Evolutionary conservation across 179 eudicot genomes (phyloP).

Genomic region (Carnegiea gigantea): DNA sequence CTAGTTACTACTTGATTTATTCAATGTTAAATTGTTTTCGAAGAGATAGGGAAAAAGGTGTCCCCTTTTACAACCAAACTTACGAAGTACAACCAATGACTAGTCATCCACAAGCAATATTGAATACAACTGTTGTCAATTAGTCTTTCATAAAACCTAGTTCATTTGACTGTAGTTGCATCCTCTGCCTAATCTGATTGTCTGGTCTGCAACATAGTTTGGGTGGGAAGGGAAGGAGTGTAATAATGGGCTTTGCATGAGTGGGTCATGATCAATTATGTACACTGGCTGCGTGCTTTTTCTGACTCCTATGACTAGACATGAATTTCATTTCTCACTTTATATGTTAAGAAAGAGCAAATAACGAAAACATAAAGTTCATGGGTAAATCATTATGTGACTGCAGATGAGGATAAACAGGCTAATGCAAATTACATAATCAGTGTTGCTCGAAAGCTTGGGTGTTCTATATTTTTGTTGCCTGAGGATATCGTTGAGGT

Average conservation of each 20-base stretch:
- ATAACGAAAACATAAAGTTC: neutral
- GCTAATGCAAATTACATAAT: constrained; percentile 77
- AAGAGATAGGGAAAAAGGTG: no score
- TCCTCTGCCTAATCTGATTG: no score
- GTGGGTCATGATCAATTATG: neutral
- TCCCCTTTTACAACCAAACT: no score
- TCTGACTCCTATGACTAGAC: no score
- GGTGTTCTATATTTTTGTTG: constrained; percentile 76
- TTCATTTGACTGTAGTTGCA: no score
- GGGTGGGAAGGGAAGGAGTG: neutral
- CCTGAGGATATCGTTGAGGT: constrained; percentile 90
- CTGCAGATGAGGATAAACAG: constrained; percentile 74
- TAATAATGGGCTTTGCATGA: neutral
- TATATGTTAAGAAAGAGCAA: neutral
- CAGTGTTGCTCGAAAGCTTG: constrained; percentile 83
- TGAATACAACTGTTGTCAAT: no score
- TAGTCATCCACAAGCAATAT: no score
- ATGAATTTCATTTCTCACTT: neutral
- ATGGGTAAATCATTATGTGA: neutral
- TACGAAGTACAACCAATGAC: no score
- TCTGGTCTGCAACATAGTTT: neutral
- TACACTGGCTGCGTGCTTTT: neutral
- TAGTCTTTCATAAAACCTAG: no score
- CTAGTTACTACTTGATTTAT: no score
- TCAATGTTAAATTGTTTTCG: no score